phyloP scores from a whole-genome alignment of 352 stramenopile species.

The Phytopythium litorale region DNA sequence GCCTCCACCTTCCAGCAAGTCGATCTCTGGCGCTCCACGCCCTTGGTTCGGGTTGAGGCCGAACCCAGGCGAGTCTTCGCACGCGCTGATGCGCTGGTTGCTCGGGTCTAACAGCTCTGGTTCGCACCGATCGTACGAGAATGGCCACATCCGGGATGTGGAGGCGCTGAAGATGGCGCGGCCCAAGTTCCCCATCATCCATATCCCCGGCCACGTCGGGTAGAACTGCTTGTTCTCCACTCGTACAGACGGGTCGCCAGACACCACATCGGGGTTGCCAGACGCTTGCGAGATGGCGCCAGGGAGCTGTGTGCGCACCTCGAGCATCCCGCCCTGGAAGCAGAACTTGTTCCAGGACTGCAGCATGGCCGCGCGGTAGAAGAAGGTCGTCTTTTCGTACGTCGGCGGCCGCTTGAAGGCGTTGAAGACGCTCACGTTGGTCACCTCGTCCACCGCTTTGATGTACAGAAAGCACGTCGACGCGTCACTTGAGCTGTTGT shows the following conservation, averaged over 20 bases:
- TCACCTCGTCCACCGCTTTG: slow-evolving; percentile 29
- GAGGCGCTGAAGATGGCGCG: slow-evolving; percentile 94
- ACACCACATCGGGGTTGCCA: slow-evolving; percentile 36
- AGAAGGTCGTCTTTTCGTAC: slow-evolving; percentile 44
- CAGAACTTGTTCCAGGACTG: slow-evolving; percentile 95
- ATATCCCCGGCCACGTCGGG: slow-evolving; percentile 93
- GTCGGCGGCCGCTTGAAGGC: slow-evolving; percentile 44
- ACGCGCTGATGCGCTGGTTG: slow-evolving; percentile 84
- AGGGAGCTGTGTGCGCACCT: slow-evolving; percentile 87
- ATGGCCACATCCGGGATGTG: slow-evolving; percentile 96
- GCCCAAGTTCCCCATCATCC: slow-evolving; percentile 95
- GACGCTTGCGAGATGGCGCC: slow-evolving; percentile 49
- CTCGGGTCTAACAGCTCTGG: slow-evolving; percentile 33
- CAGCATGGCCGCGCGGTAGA: slow-evolving; percentile 78
- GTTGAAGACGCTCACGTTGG: slow-evolving; percentile 51
- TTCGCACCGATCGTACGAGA: slow-evolving; percentile 93
- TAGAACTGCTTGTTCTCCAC: slow-evolving; percentile 61
- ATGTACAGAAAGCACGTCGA: slow-evolving; percentile 53
- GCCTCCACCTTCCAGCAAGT: slow-evolving; percentile 89
- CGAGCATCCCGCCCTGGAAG: slow-evolving; percentile 93
- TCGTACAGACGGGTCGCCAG: slow-evolving; percentile 49
- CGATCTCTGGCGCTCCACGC: slow-evolving; percentile 92
- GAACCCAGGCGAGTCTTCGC: slow-evolving; percentile 87
- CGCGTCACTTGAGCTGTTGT: slow-evolving; percentile 8
- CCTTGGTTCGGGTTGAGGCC: slow-evolving; percentile 83